phyloP scores from a whole-genome alignment of 2,329 filamentous ascomycete genomes.

The Xylaria digitata region DNA sequence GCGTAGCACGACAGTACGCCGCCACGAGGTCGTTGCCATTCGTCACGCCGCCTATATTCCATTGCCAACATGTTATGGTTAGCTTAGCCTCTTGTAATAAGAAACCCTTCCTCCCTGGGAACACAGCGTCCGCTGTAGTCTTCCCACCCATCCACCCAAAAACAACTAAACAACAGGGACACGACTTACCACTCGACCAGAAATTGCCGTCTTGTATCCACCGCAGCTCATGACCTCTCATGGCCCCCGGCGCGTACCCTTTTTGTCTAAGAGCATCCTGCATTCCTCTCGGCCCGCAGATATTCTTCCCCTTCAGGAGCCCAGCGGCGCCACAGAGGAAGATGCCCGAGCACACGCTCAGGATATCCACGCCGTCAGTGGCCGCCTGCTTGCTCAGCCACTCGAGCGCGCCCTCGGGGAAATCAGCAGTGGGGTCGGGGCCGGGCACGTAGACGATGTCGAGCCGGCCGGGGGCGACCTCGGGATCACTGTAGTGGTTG shows the following conservation, averaged over 20 bases:
- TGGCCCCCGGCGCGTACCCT: slow-evolving; percentile 54
- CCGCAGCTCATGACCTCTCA: slow-evolving; percentile 59
- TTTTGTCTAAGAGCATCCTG: slow-evolving; percentile 54
- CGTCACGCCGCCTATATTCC: slow-evolving; percentile 62
- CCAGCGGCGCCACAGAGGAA: slow-evolving; percentile 62
- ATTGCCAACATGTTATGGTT: slow-evolving; percentile 16
- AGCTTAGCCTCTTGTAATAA: not conserved
- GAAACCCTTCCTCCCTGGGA: not conserved
- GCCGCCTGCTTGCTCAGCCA: slow-evolving; percentile 59
- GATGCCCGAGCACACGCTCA: slow-evolving; percentile 64
- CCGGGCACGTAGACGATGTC: slow-evolving; percentile 65
- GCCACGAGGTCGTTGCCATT: slow-evolving; percentile 68
- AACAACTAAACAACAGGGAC: too few species aligned
- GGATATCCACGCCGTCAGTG: slow-evolving; percentile 57
- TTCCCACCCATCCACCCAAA: too few species aligned
- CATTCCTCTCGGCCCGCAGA: slow-evolving; percentile 60
- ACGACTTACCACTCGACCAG: slow-evolving; percentile 63
- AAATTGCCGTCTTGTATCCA: slow-evolving; percentile 66
- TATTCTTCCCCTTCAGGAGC: slow-evolving; percentile 58
- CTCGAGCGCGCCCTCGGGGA: slow-evolving; percentile 48
- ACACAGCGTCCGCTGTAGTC: not conserved
- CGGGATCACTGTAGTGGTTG: slow-evolving; percentile 57
- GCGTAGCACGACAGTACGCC: slow-evolving; percentile 60
- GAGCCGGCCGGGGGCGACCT: slow-evolving; percentile 62
- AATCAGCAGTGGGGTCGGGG: slow-evolving; percentile 53